Percentiles rank a stretch among this genome's conserved stretches.
These are phyloP conservation scores for Leptographium galeiforme DNA, from an alignment of 2,329 filamentous ascomycete genomes.

Conservation along the genomic window DNA sequence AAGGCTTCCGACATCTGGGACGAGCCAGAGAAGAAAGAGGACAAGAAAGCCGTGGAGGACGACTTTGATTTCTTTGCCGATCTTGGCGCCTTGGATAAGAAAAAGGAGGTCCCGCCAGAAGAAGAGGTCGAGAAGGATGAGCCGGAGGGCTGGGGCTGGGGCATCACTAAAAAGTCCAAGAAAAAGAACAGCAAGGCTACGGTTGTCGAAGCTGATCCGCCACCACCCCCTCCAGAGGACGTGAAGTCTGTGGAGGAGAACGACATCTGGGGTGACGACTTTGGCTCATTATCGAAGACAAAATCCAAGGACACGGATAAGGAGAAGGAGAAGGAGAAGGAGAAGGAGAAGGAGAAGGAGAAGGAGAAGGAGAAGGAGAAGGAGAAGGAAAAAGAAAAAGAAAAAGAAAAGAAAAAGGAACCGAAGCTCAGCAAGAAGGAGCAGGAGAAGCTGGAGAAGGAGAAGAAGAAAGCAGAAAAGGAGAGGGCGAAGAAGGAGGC, in stretches of 20 bases:
- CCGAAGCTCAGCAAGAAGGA: conserved; percentile 36
- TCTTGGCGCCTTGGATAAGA: conserved; percentile 23
- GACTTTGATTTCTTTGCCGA: conserved; percentile 17
- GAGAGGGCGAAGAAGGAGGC: conserved; percentile 29
- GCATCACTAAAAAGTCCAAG: conserved; percentile 14
- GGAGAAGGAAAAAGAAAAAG: conserved; percentile 13
- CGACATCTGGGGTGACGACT: conserved; percentile 21
- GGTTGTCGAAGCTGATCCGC: conserved; percentile 26
- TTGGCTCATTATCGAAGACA: conserved; percentile 16
- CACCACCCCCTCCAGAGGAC: conserved; percentile 34
- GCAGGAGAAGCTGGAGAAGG: conserved; percentile 34
- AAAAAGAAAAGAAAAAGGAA: conserved; percentile 24
- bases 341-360: conserved; percentile 30
- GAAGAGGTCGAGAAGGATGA: conserved; percentile 30
- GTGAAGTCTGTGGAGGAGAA: conserved; percentile 25
- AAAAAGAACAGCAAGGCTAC: conserved; percentile 19
- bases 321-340: conserved; percentile 18
- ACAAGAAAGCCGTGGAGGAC: conserved; percentile 19
- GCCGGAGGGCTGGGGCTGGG: conserved; percentile 21
- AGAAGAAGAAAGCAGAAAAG: conserved; percentile 23
- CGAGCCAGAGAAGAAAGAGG: conserved; percentile 2
- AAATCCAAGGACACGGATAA: conserved; percentile 31
- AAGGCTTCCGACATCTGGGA: background rate
- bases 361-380: conserved; percentile 24
- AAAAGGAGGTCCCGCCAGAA: conserved; percentile 23